Conservation (phyloP, 2,329 filamentous ascomycete species). For the Phoma herbarum region DNA sequence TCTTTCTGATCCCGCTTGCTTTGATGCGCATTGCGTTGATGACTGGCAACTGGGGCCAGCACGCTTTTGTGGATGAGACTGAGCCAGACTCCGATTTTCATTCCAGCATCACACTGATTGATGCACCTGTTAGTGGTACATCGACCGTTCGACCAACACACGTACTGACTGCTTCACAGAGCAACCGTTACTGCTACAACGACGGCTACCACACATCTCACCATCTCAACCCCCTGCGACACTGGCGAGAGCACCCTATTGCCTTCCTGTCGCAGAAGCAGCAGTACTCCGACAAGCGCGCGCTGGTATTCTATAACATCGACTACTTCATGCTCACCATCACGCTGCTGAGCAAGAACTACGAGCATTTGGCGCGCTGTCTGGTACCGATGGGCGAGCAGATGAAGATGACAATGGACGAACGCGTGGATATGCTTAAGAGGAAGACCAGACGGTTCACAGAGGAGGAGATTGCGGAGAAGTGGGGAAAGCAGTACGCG, state of each 20-base stretch:
- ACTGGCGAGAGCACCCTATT: slow-evolving; percentile 82
- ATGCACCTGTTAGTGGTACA: slow-evolving; percentile 70
- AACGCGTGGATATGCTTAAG: slow-evolving; percentile 69
- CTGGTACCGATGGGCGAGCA: slow-evolving; percentile 79
- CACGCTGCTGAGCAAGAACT: slow-evolving; percentile 74
- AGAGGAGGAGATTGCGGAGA: slow-evolving; percentile 69
- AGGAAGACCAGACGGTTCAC: slow-evolving; percentile 71
- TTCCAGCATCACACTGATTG: slow-evolving; percentile 80
- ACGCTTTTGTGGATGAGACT: slow-evolving; percentile 78
- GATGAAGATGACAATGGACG: slow-evolving; percentile 69
- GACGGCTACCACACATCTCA: slow-evolving; percentile 85
- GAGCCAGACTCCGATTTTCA: slow-evolving; percentile 81
- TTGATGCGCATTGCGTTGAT: slow-evolving; percentile 76
- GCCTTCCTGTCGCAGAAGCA: slow-evolving; percentile 76
- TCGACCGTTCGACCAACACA: too few relatives aligned
- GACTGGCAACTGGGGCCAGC: slow-evolving; percentile 86
- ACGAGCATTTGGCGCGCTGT: slow-evolving; percentile 71
- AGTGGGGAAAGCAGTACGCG: slow-evolving; percentile 59
- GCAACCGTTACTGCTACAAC: slow-evolving; percentile 83
- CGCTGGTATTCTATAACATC: slow-evolving; percentile 81
- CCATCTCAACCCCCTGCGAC: slow-evolving; percentile 78
- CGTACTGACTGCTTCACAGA: slow-evolving; percentile 56
- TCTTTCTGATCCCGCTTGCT: slow-evolving; percentile 71
- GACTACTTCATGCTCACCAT: slow-evolving; percentile 81
- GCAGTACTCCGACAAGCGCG: slow-evolving; percentile 71